These are phyloP conservation scores for Globisporangium emineosum DNA, from an alignment of 352 stramenopile genomes.

Conservation along the genomic window DNA sequence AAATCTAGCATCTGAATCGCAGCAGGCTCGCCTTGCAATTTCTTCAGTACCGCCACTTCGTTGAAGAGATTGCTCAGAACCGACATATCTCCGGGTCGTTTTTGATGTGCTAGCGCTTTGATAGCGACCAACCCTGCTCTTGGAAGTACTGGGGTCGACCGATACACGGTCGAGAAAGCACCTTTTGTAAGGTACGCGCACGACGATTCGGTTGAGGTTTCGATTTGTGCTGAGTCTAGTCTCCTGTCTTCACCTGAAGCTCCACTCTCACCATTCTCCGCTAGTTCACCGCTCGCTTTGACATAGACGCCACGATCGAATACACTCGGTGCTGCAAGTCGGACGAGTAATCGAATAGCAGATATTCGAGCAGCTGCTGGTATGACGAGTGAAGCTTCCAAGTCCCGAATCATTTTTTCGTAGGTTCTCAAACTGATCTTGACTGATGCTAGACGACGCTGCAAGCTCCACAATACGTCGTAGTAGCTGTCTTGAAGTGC, in stretches of 20 bases:
- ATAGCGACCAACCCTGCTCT: conserved; percentile 28
- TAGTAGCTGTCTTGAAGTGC: not conserved
- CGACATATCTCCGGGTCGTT: conserved; percentile 36
- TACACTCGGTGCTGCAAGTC: conserved; percentile 35
- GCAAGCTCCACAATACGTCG: conserved; percentile 45
- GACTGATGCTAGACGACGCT: conserved; percentile 30
- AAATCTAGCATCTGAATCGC: conserved; percentile 61
- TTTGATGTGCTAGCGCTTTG: conserved; percentile 52
- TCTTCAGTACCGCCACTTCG: conserved; percentile 49
- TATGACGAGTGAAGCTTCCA: conserved; percentile 27
- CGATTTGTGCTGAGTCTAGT: not conserved
- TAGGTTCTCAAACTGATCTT: conserved; percentile 22
- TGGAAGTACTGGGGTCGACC: conserved; percentile 22
- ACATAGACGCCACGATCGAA: conserved; percentile 42
- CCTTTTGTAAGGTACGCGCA: conserved; percentile 44
- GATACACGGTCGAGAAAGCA: conserved; percentile 46
- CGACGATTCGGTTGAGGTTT: not conserved
- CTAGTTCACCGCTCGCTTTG: not conserved
- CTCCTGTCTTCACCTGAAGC: not conserved
- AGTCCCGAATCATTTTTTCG: conserved; percentile 29
- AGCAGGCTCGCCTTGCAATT: conserved; percentile 39
- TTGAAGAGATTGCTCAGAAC: conserved; percentile 44
- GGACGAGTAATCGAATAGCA: conserved; percentile 31
- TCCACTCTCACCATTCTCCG: conserved; percentile 1
- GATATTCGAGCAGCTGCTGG: conserved; percentile 25